Evolutionary conservation across 169 alveolate genomes (phyloP).

Genomic region (Cardiosporidium cionae): DNA sequence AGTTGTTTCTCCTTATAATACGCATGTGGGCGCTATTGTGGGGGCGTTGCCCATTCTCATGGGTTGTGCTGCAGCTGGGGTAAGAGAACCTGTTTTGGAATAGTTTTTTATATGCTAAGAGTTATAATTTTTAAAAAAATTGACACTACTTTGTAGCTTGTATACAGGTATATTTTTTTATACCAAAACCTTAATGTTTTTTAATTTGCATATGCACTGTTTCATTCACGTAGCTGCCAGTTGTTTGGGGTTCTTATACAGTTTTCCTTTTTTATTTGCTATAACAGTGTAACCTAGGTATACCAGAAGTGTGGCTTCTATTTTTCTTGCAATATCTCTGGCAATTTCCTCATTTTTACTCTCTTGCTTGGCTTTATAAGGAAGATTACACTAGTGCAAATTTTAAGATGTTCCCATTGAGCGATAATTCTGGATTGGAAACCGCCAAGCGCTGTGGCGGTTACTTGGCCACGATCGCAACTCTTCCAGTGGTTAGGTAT

Average conservation of each 20-base stretch:
- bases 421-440: slow-evolving; percentile 2
- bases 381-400: slow-evolving; percentile 21
- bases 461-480: too few species aligned
- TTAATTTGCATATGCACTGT: too few species aligned
- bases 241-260: too few species aligned
- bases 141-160: too few species aligned
- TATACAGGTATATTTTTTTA: too few species aligned
- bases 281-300: too few species aligned
- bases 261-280: too few species aligned
- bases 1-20: slow-evolving; percentile 11
- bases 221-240: too few species aligned
- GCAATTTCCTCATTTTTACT: slow-evolving; percentile 37
- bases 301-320: not conserved
- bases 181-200: too few species aligned
- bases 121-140: too few species aligned
- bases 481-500: too few species aligned
- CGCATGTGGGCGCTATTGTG: slow-evolving; percentile 30
- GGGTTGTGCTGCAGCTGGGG: slow-evolving; percentile 33
- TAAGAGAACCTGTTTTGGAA: not conserved
- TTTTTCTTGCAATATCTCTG: slow-evolving; percentile 21
- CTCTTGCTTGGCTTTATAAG: slow-evolving; percentile 27
- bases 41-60: slow-evolving; percentile 28
- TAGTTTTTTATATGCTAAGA: too few species aligned
- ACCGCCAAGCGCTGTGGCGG: slow-evolving; percentile 5
- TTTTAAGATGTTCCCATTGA: slow-evolving; percentile 18